phyloP scores from a whole-genome alignment of 805 yeast species.

The Yarrowia bubula region DNA sequence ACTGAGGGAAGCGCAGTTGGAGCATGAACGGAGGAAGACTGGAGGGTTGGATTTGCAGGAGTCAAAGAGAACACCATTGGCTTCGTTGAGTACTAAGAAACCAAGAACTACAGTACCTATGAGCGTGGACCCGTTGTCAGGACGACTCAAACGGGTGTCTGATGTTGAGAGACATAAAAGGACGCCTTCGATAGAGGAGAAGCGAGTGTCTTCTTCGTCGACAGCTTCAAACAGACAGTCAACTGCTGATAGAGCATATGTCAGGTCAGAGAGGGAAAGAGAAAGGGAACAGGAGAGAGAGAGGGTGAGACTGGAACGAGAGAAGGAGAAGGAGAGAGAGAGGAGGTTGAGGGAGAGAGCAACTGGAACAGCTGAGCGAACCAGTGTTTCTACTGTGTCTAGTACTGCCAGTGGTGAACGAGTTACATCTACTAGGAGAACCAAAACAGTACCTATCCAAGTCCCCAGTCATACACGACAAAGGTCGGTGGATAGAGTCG shows the following conservation, averaged over 20 bases:
- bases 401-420: background rate
- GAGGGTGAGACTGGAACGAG: background rate
- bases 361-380: background rate
- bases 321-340: background rate
- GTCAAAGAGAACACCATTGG: background rate
- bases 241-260: constrained; percentile 2
- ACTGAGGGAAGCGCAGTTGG: background rate
- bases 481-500: background rate
- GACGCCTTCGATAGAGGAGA: background rate
- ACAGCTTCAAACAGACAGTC: background rate
- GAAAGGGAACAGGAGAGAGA: constrained; percentile 19
- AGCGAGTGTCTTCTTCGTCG: background rate
- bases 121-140: constrained; percentile 23
- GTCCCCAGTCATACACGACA: background rate
- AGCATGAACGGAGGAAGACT: constrained; percentile 4
- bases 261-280: background rate
- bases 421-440: background rate
- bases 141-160: constrained; percentile 11
- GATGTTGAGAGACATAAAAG: background rate
- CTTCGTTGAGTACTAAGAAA: background rate
- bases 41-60: constrained; percentile 1
- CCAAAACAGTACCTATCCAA: background rate
- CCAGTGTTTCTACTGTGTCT: background rate
- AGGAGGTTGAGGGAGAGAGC: background rate
- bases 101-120: constrained; percentile 13